Evolutionary conservation across 768 basidiomycete species (phyloP), one percentile per base, ranked within the genome.

Genomic region (Tephrocybe sp.): DNA sequence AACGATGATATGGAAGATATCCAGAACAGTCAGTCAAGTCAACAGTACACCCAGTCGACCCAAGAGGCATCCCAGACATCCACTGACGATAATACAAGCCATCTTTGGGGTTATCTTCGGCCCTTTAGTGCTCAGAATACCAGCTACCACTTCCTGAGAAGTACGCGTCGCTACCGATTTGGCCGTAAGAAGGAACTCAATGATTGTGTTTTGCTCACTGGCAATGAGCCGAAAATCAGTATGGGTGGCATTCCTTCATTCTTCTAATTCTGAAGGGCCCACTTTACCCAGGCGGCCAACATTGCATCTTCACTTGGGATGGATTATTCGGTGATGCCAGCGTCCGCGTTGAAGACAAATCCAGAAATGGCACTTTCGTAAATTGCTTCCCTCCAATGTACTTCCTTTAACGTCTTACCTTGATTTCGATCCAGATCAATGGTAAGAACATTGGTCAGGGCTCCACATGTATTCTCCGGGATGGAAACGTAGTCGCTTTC

Each of bases 401-500:
- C 16, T 24, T 32, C 44, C 35, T 18, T 27, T 32, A 21, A 32
- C 52, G 19, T 16, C 15, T 16, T 7, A 19, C 24, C 19, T 28
- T 25, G 30, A 25, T 22, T 27, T 38, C 51, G n/a, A 50, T 43
- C 9, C 55, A 90, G 89, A 80, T 90, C 59, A 89, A 88, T 54
- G 80, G 80, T 22, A 65, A 65, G 24, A 81, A 79, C 63, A 75
- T 93, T 47, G 82, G 79, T 30, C 82, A 76, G 56, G 73, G 72
- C 30, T 65, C 72, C 6, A 71, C 74, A 44, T 69, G 76, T 25
- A 69, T 90, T 32, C 69, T 95, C 39, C 76, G 74, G 5, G 82
- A 90, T 51, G 93, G 94, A 2, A 89, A 89, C 62, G 91, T 93
- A 65, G 78, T 98, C 57, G 85, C 88, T 5, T 87, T 98, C 56